Percentiles rank a stretch among this genome's conserved stretches.
phyloP scores from a whole-genome alignment of 352 stramenopile genomes.

The Sclerospora graminicola region DNA sequence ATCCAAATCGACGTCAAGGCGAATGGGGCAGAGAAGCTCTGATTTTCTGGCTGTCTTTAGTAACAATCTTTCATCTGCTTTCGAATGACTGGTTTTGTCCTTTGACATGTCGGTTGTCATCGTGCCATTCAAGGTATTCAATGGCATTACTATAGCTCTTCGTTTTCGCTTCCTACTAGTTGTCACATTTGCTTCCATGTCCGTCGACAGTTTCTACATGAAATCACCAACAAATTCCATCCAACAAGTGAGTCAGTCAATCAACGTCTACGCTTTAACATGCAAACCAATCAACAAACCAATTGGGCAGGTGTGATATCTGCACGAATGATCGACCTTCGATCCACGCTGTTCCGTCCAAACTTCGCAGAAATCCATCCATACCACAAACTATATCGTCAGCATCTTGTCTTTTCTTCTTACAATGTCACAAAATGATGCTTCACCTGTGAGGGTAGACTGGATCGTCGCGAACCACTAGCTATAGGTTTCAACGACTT shows the following conservation, averaged over 20 bases:
- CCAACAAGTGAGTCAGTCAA: neutral
- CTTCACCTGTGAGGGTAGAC: conserved; percentile 23
- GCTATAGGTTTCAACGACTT: conserved; percentile 28
- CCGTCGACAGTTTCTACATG: conserved; percentile 15
- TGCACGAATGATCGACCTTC: conserved; percentile 28
- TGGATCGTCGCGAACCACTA: conserved; percentile 27
- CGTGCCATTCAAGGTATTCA: conserved; percentile 11
- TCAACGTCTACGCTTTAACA: neutral
- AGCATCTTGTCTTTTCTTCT: neutral
- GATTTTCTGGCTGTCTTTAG: conserved; percentile 11
- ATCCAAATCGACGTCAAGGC: conserved; percentile 68
- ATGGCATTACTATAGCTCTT: conserved; percentile 30
- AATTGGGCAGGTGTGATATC: conserved; percentile 23
- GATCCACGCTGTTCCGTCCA: conserved; percentile 21
- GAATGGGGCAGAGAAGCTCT: conserved; percentile 61
- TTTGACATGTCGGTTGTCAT: neutral
- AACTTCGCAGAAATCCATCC: conserved; percentile 28
- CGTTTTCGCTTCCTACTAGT: conserved; percentile 55
- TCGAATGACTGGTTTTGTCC: neutral
- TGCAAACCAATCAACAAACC: conserved; percentile 13
- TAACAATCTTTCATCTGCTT: too few relatives aligned
- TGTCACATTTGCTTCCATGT: conserved; percentile 4
- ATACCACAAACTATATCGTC: neutral
- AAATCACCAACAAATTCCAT: too few relatives aligned
- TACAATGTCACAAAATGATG: neutral